Evolutionary conservation across 1,284 basidiomycete genomes (phyloP), one percentile per base, ranked within the genome.

Genomic region (Afroboletus lepidellus): DNA sequence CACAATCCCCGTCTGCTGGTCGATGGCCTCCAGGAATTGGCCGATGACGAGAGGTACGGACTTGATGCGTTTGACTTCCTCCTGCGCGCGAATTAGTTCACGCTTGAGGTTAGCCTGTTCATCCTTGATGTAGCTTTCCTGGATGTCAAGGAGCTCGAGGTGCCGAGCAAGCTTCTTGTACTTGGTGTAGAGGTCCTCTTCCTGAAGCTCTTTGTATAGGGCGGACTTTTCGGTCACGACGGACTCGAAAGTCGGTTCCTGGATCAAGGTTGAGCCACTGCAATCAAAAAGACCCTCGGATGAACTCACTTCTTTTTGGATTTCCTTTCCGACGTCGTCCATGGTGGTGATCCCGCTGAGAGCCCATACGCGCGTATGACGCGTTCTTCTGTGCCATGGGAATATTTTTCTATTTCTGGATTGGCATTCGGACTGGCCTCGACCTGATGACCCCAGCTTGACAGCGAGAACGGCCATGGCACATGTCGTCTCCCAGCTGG

Each of bases 31-130:
- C 39, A 99, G 83, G 78, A 99, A 99, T 71, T 99, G 97, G 47
- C 97, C 97, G 63, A 99, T 99, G 65, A 99, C 97, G n/a, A 99
- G 85, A 0, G 97, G 97, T 4, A 99, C 97, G 45, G 92, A 94
- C 75, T 99, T 95, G 68, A 99, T 99, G 51, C 97, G 90, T 76
- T 98, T 98, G 63, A 99, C 97, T 76, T 99, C 97, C 72, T 99
- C 97, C 67, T 99, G 96, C 1, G 97, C 97, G 55, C 97, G 90
- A 59, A 99, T 90, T 53, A 99, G 87, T 74, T 99, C 97, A 53
- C 96, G 87, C 71, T 98, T 97, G 54, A 99, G 82, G 70, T 98
- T 99, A 24, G 92, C 90, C 67, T 98, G 96, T 72, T 99, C 97
- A 64, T 99, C 97, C 69, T 99, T 98, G 73, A 99, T 98, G 70